Base-by-base conservation (phyloP, 2,329 filamentous ascomycete species). In the Cladosporium halotolerans region DNA sequence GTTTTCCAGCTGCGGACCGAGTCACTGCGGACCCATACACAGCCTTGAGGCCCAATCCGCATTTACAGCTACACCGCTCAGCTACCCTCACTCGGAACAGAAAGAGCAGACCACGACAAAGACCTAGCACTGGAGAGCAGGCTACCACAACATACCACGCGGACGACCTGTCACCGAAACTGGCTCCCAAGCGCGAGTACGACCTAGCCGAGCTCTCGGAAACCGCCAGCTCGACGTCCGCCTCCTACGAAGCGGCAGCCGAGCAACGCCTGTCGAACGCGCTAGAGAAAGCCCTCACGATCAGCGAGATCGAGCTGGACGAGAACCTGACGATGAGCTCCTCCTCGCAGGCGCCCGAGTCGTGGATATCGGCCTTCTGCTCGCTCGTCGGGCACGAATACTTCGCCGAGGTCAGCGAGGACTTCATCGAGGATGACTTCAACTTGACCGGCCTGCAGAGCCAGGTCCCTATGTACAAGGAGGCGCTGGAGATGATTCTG, bases 341-440 rank as follows among this genome's bases (percentile, higher is more conserved):
- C 54, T 79, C 76, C 28, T 79, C 77, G 39, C 76, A 79, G 60
- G 77, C 79, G 41, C 78, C 79, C 62, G 93, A 99, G 77, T 95
- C 91, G 53, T 99, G 93, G 93, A 97, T 99, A 76, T 87, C 89
- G 59, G 95, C 91, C 55, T 99, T 96, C 72, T 99, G 93, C 77
- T 90, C 89, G 38, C 79, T 97, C 43, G 81, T 97, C 56, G 93
- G 93, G 57, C 93, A 99, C 70, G 93, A 99, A 73, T 99, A 97
- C 76, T 99, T 99, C 72, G 93, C 93, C 58, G 93, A 99, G 76
- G 92, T 99, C 47, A 93, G 89, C 43, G 93, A 99, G 74, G 93
- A 99, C 67, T 99, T 99, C 66, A 97, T 99, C 68, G 93, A 99
- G 72, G 93, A 99, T 83, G 93, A 99, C 72, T 99, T 99, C 79